phyloP scores from a whole-genome alignment of 148 eudicot species.

The Rhododendron vialii region DNA sequence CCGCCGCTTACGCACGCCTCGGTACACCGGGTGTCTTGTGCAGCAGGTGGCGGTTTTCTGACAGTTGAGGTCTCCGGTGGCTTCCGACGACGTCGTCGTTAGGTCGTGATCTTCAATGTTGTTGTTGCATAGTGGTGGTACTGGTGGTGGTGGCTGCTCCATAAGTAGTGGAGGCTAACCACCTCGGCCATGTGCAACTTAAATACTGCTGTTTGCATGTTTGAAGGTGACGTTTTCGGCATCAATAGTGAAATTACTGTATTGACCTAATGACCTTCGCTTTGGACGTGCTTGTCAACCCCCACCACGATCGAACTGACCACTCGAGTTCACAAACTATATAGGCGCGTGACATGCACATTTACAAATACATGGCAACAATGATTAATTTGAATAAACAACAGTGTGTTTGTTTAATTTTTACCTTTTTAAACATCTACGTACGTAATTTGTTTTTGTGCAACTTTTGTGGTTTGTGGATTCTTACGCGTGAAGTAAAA shows the following conservation, averaged over 20 bases:
- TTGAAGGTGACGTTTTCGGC: not conserved
- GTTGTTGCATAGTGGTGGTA: slow-evolving; percentile 19
- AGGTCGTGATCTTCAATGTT: slow-evolving; percentile 12
- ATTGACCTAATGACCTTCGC: not conserved
- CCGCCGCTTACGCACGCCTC: slow-evolving; percentile 53
- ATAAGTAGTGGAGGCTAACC: not conserved
- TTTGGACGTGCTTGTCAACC: not conserved
- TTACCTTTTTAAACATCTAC: too few relatives aligned
- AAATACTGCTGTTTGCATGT: not conserved
- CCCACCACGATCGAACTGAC: not conserved
- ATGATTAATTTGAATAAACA: too few relatives aligned
- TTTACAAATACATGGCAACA: not conserved
- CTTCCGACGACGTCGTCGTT: slow-evolving; percentile 14
- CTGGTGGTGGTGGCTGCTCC: slow-evolving; percentile 3
- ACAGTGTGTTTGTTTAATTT: too few relatives aligned
- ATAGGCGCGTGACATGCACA: not conserved
- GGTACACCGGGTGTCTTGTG: slow-evolving; percentile 51
- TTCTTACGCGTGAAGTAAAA: too few relatives aligned
- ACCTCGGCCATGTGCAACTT: not conserved
- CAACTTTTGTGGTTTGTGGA: too few relatives aligned
- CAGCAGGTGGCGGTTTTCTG: not conserved
- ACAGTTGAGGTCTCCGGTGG: slow-evolving; percentile 1
- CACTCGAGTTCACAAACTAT: not conserved
- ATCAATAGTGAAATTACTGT: not conserved
- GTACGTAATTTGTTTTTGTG: too few relatives aligned